Percentiles rank a stretch among this genome's conserved stretches.
phyloP scores from a whole-genome alignment of 2,329 filamentous ascomycete genomes.

The Arthrobotrys pseudoclavata region DNA sequence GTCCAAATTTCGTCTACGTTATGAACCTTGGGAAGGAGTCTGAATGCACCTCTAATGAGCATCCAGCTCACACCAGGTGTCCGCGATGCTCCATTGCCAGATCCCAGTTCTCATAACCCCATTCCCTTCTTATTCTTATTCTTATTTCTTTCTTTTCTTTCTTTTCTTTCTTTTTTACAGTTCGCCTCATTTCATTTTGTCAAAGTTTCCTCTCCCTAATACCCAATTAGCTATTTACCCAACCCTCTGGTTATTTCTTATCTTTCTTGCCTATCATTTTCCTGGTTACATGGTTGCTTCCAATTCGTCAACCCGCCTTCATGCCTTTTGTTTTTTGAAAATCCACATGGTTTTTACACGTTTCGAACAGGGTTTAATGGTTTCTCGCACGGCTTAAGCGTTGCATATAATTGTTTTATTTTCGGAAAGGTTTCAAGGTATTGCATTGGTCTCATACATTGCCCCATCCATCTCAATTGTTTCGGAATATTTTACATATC shows the following conservation, averaged over 20 bases:
- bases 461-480: neutral
- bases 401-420: slow-evolving; percentile 8
- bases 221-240: neutral
- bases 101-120: slow-evolving; percentile 27
- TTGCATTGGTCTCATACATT: neutral
- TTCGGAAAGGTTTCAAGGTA: slow-evolving; percentile 3
- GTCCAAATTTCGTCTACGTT: slow-evolving; percentile 48
- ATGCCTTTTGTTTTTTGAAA: neutral
- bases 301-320: neutral
- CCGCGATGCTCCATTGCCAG: slow-evolving; percentile 45
- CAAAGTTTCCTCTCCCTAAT: neutral
- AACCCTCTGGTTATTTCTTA: too few species aligned
- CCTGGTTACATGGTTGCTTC: neutral
- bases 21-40: slow-evolving; percentile 52
- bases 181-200: neutral
- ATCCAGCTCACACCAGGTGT: slow-evolving; percentile 37
- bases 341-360: neutral
- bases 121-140: neutral
- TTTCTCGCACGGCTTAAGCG: neutral
- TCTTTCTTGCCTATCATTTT: neutral
- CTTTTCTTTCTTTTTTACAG: neutral
- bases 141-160: neutral
- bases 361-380: neutral
- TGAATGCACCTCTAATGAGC: slow-evolving; percentile 45
- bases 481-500: neutral